Percentiles rank a stretch among this genome's conserved stretches.
Evolutionary conservation across 2,329 filamentous ascomycete genomes (phyloP).

Genomic region (Cladorrhinum sp.): DNA sequence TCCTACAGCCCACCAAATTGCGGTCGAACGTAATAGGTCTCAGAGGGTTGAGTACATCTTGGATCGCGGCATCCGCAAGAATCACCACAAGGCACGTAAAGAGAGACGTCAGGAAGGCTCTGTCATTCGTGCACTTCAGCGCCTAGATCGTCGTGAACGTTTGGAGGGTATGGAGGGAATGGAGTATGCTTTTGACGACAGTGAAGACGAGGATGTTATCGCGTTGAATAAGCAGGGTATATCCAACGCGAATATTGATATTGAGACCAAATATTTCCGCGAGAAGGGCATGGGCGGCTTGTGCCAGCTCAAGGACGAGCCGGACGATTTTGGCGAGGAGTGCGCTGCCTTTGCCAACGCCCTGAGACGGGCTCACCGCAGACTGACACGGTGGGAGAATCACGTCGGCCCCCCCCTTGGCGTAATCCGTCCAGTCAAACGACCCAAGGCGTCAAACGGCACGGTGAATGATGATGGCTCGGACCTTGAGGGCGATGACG

Average conservation of each 20-base stretch:
- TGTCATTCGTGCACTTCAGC: slow-evolving; percentile 63
- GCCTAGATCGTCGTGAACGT: slow-evolving; percentile 46
- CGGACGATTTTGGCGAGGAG: slow-evolving; percentile 76
- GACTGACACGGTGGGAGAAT: slow-evolving; percentile 69
- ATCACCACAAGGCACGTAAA: slow-evolving; percentile 63
- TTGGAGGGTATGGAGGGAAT: slow-evolving; percentile 30
- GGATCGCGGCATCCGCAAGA: slow-evolving; percentile 66
- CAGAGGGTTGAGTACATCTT: slow-evolving; percentile 80
- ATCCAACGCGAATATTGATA: slow-evolving; percentile 15
- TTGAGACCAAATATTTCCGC: slow-evolving; percentile 41
- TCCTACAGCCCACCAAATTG: slow-evolving; percentile 76
- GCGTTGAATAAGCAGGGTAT: slow-evolving; percentile 31
- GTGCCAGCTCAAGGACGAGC: slow-evolving; percentile 58
- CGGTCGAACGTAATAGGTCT: slow-evolving; percentile 74
- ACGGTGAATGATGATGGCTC: slow-evolving; percentile 27
- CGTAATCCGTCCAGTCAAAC: slow-evolving; percentile 48
- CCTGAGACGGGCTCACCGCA: slow-evolving; percentile 59
- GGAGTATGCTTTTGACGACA: slow-evolving; percentile 57
- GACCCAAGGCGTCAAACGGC: slow-evolving; percentile 27
- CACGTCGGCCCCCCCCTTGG: slow-evolving; percentile 41
- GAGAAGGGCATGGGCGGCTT: slow-evolving; percentile 63
- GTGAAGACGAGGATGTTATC: slow-evolving; percentile 54
- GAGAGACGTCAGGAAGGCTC: slow-evolving; percentile 62
- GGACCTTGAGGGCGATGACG: slow-evolving; percentile 15
- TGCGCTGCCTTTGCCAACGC: slow-evolving; percentile 63